Conservation (phyloP, 129 eudicot species). For the Flaveria robusta region DNA sequence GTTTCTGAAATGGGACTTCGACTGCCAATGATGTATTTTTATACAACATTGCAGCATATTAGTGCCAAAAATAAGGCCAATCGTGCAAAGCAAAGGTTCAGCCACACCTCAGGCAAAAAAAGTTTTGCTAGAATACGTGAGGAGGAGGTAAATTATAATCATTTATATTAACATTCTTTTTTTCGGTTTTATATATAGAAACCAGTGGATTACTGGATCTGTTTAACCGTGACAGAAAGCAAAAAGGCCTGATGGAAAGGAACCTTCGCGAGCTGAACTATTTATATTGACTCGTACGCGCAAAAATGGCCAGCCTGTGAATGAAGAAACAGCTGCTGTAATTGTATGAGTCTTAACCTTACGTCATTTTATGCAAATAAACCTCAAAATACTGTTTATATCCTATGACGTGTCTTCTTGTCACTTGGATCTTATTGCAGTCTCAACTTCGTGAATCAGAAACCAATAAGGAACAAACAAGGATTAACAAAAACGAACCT, state of each 20-base stretch:
- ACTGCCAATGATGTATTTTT: neutral
- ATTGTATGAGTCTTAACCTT: slow-evolving; percentile 39
- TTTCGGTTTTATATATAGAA: neutral
- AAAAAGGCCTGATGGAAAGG: slow-evolving; percentile 58
- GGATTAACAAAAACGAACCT: slow-evolving; percentile 28
- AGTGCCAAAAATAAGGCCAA: slow-evolving; percentile 59
- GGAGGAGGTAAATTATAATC: slow-evolving; percentile 52
- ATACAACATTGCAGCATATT: slow-evolving; percentile 29
- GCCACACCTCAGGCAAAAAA: slow-evolving; percentile 54
- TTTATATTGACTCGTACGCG: slow-evolving; percentile 58
- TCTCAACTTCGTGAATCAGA: slow-evolving; percentile 45
- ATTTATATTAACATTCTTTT: neutral
- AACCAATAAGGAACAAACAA: slow-evolving; percentile 27
- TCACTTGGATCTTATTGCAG: slow-evolving; percentile 35
- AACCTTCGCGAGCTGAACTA: slow-evolving; percentile 53
- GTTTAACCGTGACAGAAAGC: slow-evolving; percentile 37
- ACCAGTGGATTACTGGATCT: neutral
- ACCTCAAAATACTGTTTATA: neutral
- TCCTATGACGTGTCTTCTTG: neutral
- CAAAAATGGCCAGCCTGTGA: slow-evolving; percentile 60
- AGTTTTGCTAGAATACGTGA: slow-evolving; percentile 55
- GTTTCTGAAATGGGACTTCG: neutral
- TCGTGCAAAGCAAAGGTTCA: slow-evolving; percentile 42
- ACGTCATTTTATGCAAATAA: slow-evolving; percentile 11
- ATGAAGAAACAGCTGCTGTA: slow-evolving; percentile 53